Conservation (phyloP, 805 yeast genomes). For the Lachancea dasiensis region DNA sequence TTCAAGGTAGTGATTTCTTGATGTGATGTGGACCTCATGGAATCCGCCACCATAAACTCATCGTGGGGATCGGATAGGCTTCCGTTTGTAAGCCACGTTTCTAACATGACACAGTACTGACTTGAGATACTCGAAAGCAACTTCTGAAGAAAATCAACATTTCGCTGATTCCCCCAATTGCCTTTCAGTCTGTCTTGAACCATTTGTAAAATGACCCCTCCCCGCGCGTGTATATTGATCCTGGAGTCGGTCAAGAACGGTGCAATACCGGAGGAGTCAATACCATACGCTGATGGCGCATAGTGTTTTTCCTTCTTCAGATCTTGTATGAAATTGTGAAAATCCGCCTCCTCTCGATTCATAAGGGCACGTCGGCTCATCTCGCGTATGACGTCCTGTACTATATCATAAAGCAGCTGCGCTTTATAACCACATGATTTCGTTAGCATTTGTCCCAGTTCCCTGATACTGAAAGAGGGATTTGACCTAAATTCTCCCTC, state of each 20-base stretch:
- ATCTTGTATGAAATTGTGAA: constrained; percentile 39
- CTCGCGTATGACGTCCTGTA: constrained; percentile 43
- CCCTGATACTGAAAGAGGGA: constrained; percentile 50
- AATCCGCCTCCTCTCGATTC: constrained; percentile 33
- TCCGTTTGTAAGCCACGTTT: constrained; percentile 77
- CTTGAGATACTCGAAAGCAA: constrained; percentile 54
- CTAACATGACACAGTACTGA: constrained; percentile 62
- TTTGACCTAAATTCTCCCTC: constrained; percentile 49
- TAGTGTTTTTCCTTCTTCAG: constrained; percentile 31
- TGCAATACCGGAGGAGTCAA: constrained; percentile 32
- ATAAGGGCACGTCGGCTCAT: constrained; percentile 36
- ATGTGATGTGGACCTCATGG: constrained; percentile 16
- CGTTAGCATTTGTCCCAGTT: constrained; percentile 47
- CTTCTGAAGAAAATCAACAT: constrained; percentile 40
- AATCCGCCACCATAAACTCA: constrained; percentile 68
- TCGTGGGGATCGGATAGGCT: constrained; percentile 67
- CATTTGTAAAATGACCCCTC: constrained; percentile 65
- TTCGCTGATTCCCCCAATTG: constrained; percentile 62
- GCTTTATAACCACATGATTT: constrained; percentile 33
- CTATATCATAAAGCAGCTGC: constrained; percentile 53
- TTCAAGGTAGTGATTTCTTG: constrained; percentile 10
- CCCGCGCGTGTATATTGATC: constrained; percentile 56
- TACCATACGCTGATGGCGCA: constrained; percentile 7
- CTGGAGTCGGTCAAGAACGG: constrained; percentile 43
- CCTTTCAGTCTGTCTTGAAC: constrained; percentile 52